Base-by-base conservation (phyloP, 1,139 yeast genomes). In the Protomyces macrosporus region DNA sequence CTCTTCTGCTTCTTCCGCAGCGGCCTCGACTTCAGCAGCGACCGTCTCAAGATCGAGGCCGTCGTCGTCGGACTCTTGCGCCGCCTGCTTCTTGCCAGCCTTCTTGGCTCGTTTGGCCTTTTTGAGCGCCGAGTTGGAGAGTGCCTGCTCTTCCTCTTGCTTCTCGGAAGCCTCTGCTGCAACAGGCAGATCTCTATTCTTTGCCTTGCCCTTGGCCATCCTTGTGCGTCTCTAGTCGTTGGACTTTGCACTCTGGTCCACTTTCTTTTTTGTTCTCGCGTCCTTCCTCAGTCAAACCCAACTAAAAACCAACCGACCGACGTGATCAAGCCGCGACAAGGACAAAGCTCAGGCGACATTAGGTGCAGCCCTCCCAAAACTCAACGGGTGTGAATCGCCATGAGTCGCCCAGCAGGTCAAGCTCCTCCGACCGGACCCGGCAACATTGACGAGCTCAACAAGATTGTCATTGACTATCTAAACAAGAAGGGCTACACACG, bases 401-500 rank as follows among this genome's bases (percentile, higher is more conserved):
- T 58, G 62, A 51, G 56, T 37, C 53, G 62, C 42, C 62, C 62
- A 50, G 52, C 62, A 14, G 62, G 56, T n/a, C 56, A 52, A 53
- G 34, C 51, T 12, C 62, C 51, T 36, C 55, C 42, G 52, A 52
- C 56, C 6, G 60, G 60, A 10, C 35, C 62, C n/a, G 62, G 62
- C 10, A 58, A 36, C n/a, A 58, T 58, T 50, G 62, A 58, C 48
- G 97, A 91, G 74, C 79, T 91, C 74, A 90, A 91, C 75, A 79
- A 95, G 69, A 88, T 91, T 72, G 98, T 93, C 42, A 79, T 93
- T 71, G 98, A 93, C 71, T 93, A 93, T 34, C 81, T 95, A 69
- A 88, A 86, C 74, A 91, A 93, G 72, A 90, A 91, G 73, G 99
- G 99, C 2, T 95, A 90, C 72, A 91, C 90, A 69, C 84, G 87